Base-by-base conservation (phyloP, 306 rosid genomes). In the Gastrolobium bilobum region DNA sequence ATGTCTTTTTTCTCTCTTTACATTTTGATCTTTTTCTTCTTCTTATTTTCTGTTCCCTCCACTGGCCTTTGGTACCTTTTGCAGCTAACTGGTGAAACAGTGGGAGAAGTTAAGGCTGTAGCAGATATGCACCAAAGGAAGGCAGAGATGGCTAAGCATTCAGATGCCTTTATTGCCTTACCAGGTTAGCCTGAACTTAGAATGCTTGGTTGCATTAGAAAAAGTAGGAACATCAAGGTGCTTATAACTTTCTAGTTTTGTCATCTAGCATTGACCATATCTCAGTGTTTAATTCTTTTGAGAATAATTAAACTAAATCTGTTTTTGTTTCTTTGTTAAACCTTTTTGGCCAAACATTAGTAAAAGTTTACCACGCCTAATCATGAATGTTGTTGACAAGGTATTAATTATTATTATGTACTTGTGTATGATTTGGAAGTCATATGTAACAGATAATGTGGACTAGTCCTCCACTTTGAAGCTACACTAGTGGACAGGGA, bases 111-210 rank as follows among this genome's bases (percentile, higher is more conserved):
- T 87, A 95, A 95, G 81, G 92, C 99, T 67, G 99, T 93, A 51
- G 98, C 98, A 71, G 99, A 89, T 83, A 95, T 95, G 98, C 99
- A 95, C 73, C 97, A 93, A 89, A 91, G 99, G 81, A 95, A 95
- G 82, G 99, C 98, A 80, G 99, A 95, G 89, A 95, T 95, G 99
- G 96, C 98, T 60, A 88, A 75, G 93, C 99, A 93, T 82, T 95
- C 98, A 30, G 99, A 95, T 87, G 99, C 99, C 71, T 95, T 95
- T 87, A 95, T 95, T 85, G 99, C 98, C 84, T 88, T 95, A 83
- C 99, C 99, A 82, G 99, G 99, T 95, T 88, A 74, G 71, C 82
- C 77, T 77, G 51, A 57, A 39, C 83, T 60, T 11, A 67, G 69
- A 62, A 46, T 33, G 15, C 56, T 71, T 51, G 38, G 44, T 77